Base-by-base conservation (phyloP, 768 basidiomycete species). In the Lactifluus echinatus region DNA sequence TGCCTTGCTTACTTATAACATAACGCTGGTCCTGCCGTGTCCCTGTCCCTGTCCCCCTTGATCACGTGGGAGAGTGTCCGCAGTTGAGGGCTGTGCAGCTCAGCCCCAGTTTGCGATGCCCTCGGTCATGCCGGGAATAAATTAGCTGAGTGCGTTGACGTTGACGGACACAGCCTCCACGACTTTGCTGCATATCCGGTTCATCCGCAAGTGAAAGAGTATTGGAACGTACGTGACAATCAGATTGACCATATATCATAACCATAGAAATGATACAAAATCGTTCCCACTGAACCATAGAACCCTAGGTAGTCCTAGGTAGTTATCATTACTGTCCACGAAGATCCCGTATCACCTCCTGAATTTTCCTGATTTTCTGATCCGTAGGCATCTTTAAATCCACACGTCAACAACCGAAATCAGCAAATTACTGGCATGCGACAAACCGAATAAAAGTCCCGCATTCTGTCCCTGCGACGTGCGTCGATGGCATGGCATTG, bases 291-390 rank as follows among this genome's bases (percentile, higher is more conserved):
- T 19, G 10, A 19, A 50, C 19, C 43, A 40, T 39, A 34, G 19
- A 53, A 37, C 49, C 50, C 37, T 28, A 39, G 49, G 51, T 28
- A 31, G 31, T 37, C 17, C 15, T 37, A 40, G 39, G 19, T 42
- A 33, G 24, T 10, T 5, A 48, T n/a, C 15, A 50, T 66, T 57
- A 48, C 56, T 59, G 33, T 21, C 36, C 43, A 21, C 62, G 72
- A 19, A 82, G 67, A 51, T 68, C 69, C 33, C 68, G 70, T 57
- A 82, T 74, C 7, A 77, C 68, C 59, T 79, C 77, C 48, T 76
- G 65, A 24, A 83, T 84, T 57, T 75, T 75, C 53, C 71, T 62
- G 1, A 83, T 62, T 61, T 83, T 82, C 40, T 80, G 72, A 26
- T 81, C 69, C 3, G 81, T 77, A 2, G 79, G 67, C 74, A 84